Base-by-base conservation (phyloP, 208 protist genomes). In the Trypanosoma grayi region DNA sequence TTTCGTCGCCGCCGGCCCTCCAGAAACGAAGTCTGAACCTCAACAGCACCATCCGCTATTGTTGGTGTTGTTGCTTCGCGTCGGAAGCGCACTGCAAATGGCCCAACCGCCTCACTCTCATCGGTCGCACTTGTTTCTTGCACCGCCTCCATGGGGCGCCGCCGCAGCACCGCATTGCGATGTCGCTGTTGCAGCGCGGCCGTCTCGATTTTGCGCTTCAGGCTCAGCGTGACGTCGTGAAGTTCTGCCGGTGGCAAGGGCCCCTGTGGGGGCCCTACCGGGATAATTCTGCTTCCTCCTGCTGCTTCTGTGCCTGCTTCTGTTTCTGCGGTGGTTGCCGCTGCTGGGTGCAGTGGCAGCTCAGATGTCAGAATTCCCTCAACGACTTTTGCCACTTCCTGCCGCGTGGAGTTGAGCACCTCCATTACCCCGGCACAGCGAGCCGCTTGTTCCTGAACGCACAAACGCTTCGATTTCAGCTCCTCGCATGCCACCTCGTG, bases 361-460 rank as follows among this genome's bases (percentile, higher is more conserved):
- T 71, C 65, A 25, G 14, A 39, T 9, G 22, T n/a, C 0, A 64
- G 30, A 37, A 50, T 5, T 16, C 9, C 44, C 11, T 60, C 57
- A 7, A 41, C 50, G 0, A 43, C 37, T 8, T 33, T 24, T 4
- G 8, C 27, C 9, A 63, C 10, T 25, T 48, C 34, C 46, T 34
- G 4, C 36, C 13, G 13, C 16, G 56, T 34, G 8, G 10, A 8
- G 24, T 34, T 16, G 25, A 65, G 41, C 4, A 60, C 31, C n/a
- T 71, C 65, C n/a, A 28, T 37, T 31, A 43, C 47, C 2, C 65
- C 65, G 4, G 40, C 45, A 43, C 44, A 41, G 13, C 45, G 56
- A n/a, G 40, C 8, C 33, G 22, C 14, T 31, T 65, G 50, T 34
- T 64, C 57, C 40, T 60, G n/a, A 22, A 57, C 6, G 2, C 3